These are phyloP conservation scores for Silene latifolia DNA, from an alignment of 148 eudicot species.

Conservation along the genomic window DNA sequence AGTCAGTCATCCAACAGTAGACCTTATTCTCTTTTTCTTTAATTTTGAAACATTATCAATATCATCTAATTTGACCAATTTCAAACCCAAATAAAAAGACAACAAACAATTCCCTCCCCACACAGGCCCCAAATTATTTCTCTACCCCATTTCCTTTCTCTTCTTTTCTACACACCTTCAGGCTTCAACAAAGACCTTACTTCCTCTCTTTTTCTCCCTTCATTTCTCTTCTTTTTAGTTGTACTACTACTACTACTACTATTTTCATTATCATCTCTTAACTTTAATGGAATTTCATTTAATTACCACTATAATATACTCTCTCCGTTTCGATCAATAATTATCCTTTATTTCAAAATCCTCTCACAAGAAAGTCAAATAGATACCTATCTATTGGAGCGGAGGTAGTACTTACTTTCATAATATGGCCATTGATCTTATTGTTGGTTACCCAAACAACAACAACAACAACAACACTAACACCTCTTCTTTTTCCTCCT, in stretches of 20 bases:
- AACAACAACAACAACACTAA: not conserved
- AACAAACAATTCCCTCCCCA: not conserved
- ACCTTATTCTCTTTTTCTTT: not conserved
- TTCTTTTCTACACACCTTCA: not conserved
- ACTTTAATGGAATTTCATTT: not conserved
- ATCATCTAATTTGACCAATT: constrained; percentile 30
- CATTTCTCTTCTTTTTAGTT: constrained; percentile 17
- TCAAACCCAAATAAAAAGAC: not conserved
- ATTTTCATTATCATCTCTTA: not conserved
- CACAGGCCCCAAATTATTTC: not conserved
- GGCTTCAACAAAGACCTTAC: constrained; percentile 13
- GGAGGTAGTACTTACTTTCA: not conserved
- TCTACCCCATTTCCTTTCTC: not conserved
- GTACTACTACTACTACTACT: not conserved
- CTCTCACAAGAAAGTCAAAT: too few relatives aligned
- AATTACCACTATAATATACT: too few relatives aligned
- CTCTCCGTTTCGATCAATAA: too few relatives aligned
- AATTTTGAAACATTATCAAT: constrained; percentile 8
- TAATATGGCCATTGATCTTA: constrained; percentile 63
- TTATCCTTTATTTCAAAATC: too few relatives aligned
- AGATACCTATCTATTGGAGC: too few relatives aligned
- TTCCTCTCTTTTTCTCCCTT: not conserved
- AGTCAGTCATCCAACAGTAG: constrained; percentile 41
- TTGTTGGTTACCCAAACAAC: constrained; percentile 30
- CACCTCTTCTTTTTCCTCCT: constrained; percentile 16